These are phyloP conservation scores for Fusarium decemcellulare DNA, from an alignment of 2,329 filamentous ascomycete species.

Conservation along the genomic window DNA sequence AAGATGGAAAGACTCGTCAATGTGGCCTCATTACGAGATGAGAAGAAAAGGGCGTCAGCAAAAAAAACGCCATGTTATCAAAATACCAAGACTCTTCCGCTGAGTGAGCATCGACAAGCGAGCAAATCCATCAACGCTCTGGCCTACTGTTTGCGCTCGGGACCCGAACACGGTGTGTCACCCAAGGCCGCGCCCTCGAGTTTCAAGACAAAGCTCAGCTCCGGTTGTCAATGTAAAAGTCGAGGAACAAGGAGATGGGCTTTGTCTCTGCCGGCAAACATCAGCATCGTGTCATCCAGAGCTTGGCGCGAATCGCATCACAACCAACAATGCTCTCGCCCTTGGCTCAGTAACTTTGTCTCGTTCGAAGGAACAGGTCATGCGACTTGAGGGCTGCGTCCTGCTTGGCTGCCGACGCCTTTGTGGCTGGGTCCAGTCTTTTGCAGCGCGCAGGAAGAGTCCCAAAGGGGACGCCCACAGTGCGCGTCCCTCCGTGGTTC, in stretches of 20 bases:
- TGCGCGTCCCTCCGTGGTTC: background rate
- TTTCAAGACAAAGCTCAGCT: background rate
- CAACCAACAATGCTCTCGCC: background rate
- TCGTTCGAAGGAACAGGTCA: constrained; percentile 1
- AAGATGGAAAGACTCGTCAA: background rate
- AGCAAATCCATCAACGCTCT: constrained; percentile 3
- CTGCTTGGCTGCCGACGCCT: background rate
- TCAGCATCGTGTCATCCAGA: background rate
- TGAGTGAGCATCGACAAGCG: constrained; percentile 15
- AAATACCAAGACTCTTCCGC: background rate
- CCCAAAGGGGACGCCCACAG: background rate
- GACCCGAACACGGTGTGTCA: constrained; percentile 21
- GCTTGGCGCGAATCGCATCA: background rate
- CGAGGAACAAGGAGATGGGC: background rate
- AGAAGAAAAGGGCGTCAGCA: background rate
- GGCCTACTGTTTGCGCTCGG: constrained; percentile 18
- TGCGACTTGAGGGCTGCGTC: constrained; percentile 5
- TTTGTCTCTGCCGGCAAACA: background rate
- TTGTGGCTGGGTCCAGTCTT: background rate
- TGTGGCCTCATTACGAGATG: constrained; percentile 10
- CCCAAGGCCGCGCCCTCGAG: background rate
- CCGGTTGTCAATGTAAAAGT: background rate
- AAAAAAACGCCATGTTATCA: constrained; percentile 8
- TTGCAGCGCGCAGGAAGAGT: background rate
- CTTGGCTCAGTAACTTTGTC: constrained; percentile 1